Conservation (phyloP, 805 yeast species). For the Diddensiella caesifluorescens region DNA sequence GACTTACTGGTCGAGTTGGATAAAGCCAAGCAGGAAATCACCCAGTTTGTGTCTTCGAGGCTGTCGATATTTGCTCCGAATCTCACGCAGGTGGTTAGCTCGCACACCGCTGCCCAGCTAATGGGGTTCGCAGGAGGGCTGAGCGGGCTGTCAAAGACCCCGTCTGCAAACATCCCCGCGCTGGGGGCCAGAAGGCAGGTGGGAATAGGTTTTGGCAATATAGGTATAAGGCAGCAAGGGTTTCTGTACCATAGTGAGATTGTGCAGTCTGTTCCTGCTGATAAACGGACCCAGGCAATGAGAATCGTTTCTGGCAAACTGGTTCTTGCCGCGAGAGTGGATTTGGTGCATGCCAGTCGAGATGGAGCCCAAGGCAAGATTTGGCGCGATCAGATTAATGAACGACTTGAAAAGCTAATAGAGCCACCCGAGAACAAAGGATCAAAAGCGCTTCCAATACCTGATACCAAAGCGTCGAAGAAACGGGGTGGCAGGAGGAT, state of each 20-base stretch:
- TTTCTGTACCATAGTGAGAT: conserved; percentile 57
- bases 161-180: conserved; percentile 80
- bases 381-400: conserved; percentile 55
- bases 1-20: conserved; percentile 44
- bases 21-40: conserved; percentile 40
- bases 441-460: conserved; percentile 64
- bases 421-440: conserved; percentile 68
- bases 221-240: conserved; percentile 59
- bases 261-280: conserved; percentile 54
- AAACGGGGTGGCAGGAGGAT: conserved; percentile 81
- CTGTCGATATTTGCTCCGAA: conserved; percentile 72
- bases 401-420: conserved; percentile 62
- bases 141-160: conserved; percentile 56
- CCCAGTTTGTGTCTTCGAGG: conserved; percentile 50
- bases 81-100: conserved; percentile 63
- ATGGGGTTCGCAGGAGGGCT: conserved; percentile 67
- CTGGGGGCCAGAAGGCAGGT: conserved; percentile 49
- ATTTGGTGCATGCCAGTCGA: conserved; percentile 41
- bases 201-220: conserved; percentile 38
- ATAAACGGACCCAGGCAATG: conserved; percentile 60
- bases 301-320: conserved; percentile 76
- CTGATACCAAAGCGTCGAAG: conserved; percentile 69
- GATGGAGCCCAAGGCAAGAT: conserved; percentile 53
- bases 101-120: conserved; percentile 67
- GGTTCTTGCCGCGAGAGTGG: conserved; percentile 78